phyloP scores from a whole-genome alignment of 768 basidiomycete genomes.

The Tulasnella calospora region DNA sequence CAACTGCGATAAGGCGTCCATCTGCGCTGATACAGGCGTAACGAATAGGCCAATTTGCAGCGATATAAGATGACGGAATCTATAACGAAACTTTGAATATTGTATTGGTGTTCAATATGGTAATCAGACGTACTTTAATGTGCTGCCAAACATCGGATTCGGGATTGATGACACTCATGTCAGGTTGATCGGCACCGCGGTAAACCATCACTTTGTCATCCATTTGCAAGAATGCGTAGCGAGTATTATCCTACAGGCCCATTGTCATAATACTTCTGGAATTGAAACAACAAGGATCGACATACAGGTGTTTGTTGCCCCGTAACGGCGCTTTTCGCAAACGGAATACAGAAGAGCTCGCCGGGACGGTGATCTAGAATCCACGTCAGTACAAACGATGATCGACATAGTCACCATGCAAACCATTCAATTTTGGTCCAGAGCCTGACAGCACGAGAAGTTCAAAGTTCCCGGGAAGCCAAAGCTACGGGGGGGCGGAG shows the following conservation, averaged over 20 bases:
- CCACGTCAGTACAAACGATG: background rate
- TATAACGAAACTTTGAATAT: constrained; percentile 34
- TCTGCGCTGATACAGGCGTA: constrained; percentile 89
- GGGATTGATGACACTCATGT: constrained; percentile 96
- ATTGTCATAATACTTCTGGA: background rate
- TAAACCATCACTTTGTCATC: constrained; percentile 92
- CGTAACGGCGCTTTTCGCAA: constrained; percentile 91
- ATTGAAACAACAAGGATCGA: constrained; percentile 20
- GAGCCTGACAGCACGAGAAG: constrained; percentile 61
- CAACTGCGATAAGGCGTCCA: constrained; percentile 86
- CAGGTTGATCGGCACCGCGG: constrained; percentile 93
- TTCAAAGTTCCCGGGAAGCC: constrained; percentile 90
- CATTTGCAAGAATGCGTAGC: constrained; percentile 92
- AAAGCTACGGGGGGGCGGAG: constrained; percentile 54
- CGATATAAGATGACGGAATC: constrained; percentile 85
- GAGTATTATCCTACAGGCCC: constrained; percentile 73
- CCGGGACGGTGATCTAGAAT: constrained; percentile 29
- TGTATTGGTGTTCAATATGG: background rate
- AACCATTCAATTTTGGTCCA: background rate
- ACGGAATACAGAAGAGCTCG: constrained; percentile 80
- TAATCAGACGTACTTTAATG: constrained; percentile 60
- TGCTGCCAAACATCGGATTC: constrained; percentile 98
- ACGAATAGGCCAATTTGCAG: constrained; percentile 88
- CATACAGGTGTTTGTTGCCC: constrained; percentile 85
- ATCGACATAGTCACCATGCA: background rate